Conservation (phyloP, 805 yeast species). For the Isabelozyma heimii region DNA sequence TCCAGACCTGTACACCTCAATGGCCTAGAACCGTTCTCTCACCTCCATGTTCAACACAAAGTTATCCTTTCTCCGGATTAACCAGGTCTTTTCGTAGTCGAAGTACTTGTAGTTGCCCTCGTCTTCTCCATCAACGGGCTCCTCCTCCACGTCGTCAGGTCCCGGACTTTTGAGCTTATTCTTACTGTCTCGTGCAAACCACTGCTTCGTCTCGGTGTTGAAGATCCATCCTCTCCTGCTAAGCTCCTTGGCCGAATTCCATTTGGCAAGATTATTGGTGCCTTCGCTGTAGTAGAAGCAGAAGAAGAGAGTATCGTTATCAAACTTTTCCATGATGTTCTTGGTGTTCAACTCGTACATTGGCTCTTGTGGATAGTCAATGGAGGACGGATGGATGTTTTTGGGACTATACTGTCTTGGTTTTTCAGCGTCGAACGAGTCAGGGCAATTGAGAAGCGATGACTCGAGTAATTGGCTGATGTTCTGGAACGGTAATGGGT, state of each 20-base stretch:
- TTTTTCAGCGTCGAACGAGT: conserved; percentile 83
- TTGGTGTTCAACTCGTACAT: conserved; percentile 63
- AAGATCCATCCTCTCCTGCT: conserved; percentile 77
- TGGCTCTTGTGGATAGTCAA: conserved; percentile 87
- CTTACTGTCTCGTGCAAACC: conserved; percentile 74
- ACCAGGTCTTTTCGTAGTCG: conserved; percentile 69
- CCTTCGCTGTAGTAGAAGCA: conserved; percentile 78
- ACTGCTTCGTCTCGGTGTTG: conserved; percentile 68
- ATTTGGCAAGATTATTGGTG: conserved; percentile 30
- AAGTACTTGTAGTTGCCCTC: conserved; percentile 65
- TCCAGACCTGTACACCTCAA: too few relatives aligned
- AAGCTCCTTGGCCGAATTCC: conserved; percentile 76
- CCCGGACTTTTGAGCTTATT: conserved; percentile 25
- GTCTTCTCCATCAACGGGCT: conserved; percentile 9
- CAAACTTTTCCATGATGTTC: conserved; percentile 64
- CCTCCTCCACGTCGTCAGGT: background rate
- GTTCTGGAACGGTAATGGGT: conserved; percentile 52
- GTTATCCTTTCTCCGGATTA: conserved; percentile 42
- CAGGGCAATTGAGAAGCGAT: conserved; percentile 87
- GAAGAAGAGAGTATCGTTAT: conserved; percentile 84
- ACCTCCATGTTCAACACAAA: conserved; percentile 29
- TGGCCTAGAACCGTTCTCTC: conserved; percentile 22
- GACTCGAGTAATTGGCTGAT: conserved; percentile 65
- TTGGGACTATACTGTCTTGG: conserved; percentile 76
- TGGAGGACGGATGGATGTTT: conserved; percentile 85